These are phyloP conservation scores for Paraphaeosphaeria sporulosa DNA, from an alignment of 2,329 filamentous ascomycete genomes.

Conservation along the genomic window DNA sequence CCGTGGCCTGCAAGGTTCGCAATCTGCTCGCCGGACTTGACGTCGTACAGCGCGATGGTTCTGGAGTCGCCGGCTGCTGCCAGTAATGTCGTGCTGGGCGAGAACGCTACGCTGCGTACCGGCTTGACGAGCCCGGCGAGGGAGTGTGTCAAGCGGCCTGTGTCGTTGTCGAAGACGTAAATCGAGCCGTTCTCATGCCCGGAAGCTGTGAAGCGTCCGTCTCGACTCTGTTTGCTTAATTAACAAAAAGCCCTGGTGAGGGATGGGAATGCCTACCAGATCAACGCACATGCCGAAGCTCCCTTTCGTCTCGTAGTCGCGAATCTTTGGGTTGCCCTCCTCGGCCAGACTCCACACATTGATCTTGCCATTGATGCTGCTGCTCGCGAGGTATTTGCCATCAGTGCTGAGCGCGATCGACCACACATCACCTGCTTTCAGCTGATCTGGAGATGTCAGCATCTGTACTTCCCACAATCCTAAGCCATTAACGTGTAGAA, in stretches of 20 bases:
- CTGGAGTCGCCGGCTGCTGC: constrained; percentile 90
- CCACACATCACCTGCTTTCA: constrained; percentile 79
- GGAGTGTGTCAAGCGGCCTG: constrained; percentile 83
- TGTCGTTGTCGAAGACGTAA: constrained; percentile 95
- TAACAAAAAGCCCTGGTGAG: constrained; percentile 9
- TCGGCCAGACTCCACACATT: constrained; percentile 79
- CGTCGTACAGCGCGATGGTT: constrained; percentile 91
- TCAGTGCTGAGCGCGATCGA: constrained; percentile 85
- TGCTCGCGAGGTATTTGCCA: constrained; percentile 84
- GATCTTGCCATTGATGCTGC: constrained; percentile 85
- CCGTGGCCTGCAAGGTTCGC: constrained; percentile 81
- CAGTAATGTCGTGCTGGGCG: constrained; percentile 81
- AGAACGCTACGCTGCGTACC: constrained; percentile 86
- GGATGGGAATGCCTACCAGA: constrained; percentile 58
- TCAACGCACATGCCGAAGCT: constrained; percentile 92
- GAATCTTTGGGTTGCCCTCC: constrained; percentile 68
- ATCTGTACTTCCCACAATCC: not conserved
- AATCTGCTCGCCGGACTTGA: constrained; percentile 89
- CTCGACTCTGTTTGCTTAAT: constrained; percentile 59
- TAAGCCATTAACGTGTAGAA: constrained; percentile 2
- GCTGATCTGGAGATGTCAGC: constrained; percentile 51
- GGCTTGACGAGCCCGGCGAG: constrained; percentile 86
- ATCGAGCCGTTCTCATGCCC: constrained; percentile 92
- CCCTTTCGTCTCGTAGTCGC: constrained; percentile 89
- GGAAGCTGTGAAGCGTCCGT: constrained; percentile 87